A percentile compares a stretch with the other conserved stretches of the same genome.
These are phyloP conservation scores for Calonectria pseudoreteaudii DNA, from an alignment of 2,329 filamentous ascomycete species.

Conservation along the genomic window DNA sequence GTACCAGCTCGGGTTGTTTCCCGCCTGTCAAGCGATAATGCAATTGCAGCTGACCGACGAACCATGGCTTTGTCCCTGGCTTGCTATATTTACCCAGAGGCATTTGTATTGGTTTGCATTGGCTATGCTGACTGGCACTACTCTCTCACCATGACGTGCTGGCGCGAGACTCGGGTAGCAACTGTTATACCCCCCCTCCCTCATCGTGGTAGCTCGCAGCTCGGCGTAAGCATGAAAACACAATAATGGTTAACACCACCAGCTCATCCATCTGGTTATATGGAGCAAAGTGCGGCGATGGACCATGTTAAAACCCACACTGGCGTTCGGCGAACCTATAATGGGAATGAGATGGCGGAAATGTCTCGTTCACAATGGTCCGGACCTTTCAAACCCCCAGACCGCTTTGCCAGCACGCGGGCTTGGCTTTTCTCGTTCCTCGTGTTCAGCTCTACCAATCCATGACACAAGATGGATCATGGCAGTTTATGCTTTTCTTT, in stretches of 20 bases:
- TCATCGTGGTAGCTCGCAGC: slow-evolving; percentile 1
- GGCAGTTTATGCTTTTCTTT: slow-evolving; percentile 6
- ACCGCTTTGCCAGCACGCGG: slow-evolving; percentile 21
- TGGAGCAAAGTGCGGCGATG: background rate
- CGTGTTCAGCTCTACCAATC: slow-evolving; percentile 34
- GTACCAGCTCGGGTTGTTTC: background rate
- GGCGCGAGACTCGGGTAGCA: slow-evolving; percentile 2
- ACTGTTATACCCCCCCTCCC: background rate
- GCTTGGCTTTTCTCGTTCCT: slow-evolving; percentile 27
- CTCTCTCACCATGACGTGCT: background rate
- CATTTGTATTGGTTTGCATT: background rate
- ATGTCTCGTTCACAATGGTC: slow-evolving; percentile 19
- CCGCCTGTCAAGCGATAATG: background rate
- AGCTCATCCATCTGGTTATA: background rate
- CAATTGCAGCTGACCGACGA: background rate
- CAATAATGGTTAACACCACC: background rate
- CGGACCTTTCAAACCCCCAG: slow-evolving; percentile 8
- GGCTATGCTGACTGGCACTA: background rate
- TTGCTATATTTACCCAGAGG: slow-evolving; percentile 12
- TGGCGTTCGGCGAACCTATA: background rate
- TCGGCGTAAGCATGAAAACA: background rate
- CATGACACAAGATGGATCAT: slow-evolving; percentile 15
- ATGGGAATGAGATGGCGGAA: slow-evolving; percentile 12
- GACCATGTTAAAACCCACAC: slow-evolving; percentile 12
- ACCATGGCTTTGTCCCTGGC: background rate